These are phyloP conservation scores for Furcasterigmium furcatum DNA, from an alignment of 2,329 filamentous ascomycete species.

Conservation along the genomic window DNA sequence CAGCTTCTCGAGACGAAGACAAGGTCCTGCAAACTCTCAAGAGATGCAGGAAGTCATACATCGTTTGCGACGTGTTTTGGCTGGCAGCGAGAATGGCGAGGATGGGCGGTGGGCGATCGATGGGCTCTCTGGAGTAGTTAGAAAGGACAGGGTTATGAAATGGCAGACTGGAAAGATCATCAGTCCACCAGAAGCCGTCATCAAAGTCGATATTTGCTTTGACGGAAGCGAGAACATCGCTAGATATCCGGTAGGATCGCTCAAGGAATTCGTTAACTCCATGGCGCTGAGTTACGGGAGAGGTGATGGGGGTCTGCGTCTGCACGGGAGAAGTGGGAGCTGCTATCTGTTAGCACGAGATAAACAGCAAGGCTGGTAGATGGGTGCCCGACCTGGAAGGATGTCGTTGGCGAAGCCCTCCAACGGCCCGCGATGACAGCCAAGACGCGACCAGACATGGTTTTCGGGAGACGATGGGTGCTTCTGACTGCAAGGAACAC, in stretches of 20 bases:
- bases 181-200: constrained; percentile 57
- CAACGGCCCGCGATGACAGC: constrained; percentile 48
- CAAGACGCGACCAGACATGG: constrained; percentile 45
- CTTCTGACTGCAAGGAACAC: constrained; percentile 40
- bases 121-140: constrained; percentile 32
- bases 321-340: constrained; percentile 45
- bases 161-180: constrained; percentile 40
- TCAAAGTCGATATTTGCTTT: constrained; percentile 47
- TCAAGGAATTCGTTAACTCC: constrained; percentile 52
- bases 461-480: constrained; percentile 27
- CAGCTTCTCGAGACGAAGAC: constrained; percentile 43
- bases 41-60: constrained; percentile 51
- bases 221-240: constrained; percentile 36
- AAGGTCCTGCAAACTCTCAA: constrained; percentile 47
- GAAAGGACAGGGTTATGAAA: constrained; percentile 32
- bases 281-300: constrained; percentile 43
- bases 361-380: background rate
- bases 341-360: constrained; percentile 15
- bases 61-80: constrained; percentile 44
- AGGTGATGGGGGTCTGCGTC: constrained; percentile 46
- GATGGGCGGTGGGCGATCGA: constrained; percentile 42
- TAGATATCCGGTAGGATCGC: constrained; percentile 37
- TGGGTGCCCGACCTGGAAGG: constrained; percentile 39
- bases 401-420: constrained; percentile 44
- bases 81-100: constrained; percentile 48